These are phyloP conservation scores for Metschnikowia orientalis DNA, from an alignment of 805 yeast genomes.

Conservation along the genomic window DNA sequence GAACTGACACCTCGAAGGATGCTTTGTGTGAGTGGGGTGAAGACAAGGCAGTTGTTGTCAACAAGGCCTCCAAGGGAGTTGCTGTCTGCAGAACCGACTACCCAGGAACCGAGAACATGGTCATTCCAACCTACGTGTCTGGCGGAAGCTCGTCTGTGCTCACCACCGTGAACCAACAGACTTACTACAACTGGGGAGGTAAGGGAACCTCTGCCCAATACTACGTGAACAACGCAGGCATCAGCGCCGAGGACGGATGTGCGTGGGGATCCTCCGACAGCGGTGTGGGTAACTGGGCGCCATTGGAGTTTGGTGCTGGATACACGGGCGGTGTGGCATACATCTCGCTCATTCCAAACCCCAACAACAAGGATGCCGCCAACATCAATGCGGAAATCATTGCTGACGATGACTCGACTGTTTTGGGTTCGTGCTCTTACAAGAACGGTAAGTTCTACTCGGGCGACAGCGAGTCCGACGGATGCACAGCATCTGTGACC, in stretches of 20 bases:
- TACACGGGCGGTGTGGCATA: conserved; percentile 62
- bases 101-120: conserved; percentile 99
- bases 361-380: conserved; percentile 68
- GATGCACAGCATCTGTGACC: conserved; percentile 91
- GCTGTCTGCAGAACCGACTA: conserved; percentile 97
- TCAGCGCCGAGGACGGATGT: conserved; percentile 85
- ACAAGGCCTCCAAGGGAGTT: conserved; percentile 59
- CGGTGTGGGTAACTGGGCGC: conserved; percentile 97
- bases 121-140: conserved; percentile 77
- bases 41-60: conserved; percentile 62
- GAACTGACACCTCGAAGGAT: conserved; percentile 61
- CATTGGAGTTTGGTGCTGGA: conserved; percentile 92
- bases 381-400: conserved; percentile 63
- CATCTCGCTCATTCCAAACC: conserved; percentile 91
- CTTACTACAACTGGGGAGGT: conserved; percentile 79
- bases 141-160: conserved; percentile 65
- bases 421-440: conserved; percentile 73
- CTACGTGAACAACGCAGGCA: conserved; percentile 97
- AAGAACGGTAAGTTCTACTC: conserved; percentile 65
- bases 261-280: conserved; percentile 82
- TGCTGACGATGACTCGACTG: conserved; percentile 58
- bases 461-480: conserved; percentile 52
- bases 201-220: conserved; percentile 87
- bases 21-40: conserved; percentile 87
- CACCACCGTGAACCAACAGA: conserved; percentile 73